A percentile compares a stretch with the other conserved stretches of the same genome.
Conservation (phyloP, 1,139 yeast species). For the Candida tetrigidarum region DNA sequence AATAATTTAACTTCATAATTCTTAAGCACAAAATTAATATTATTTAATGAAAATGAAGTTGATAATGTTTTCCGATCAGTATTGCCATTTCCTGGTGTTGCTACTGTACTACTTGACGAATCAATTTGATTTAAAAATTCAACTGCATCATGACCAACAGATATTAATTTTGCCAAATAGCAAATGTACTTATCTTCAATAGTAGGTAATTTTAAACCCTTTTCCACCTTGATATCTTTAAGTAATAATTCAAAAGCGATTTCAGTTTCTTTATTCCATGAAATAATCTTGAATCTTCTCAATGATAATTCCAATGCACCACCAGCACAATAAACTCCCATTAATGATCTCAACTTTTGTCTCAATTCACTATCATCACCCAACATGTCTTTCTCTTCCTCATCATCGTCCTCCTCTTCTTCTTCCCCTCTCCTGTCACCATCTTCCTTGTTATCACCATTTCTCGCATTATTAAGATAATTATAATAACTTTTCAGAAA, state of each 20-base stretch:
- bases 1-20: slow-evolving; percentile 29
- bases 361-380: slow-evolving; percentile 37
- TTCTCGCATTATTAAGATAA: too few species aligned
- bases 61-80: not conserved
- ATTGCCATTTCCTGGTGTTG: not conserved
- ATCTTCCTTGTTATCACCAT: too few species aligned
- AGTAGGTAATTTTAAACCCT: slow-evolving; percentile 20
- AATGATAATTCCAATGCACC: slow-evolving; percentile 54
- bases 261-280: slow-evolving; percentile 51
- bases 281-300: slow-evolving; percentile 51
- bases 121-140: slow-evolving; percentile 26
- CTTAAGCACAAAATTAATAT: slow-evolving; percentile 16
- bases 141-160: slow-evolving; percentile 49
- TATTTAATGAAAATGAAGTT: slow-evolving; percentile 4
- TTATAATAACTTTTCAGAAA: slow-evolving; percentile 28
- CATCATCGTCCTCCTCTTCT: too few species aligned
- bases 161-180: slow-evolving; percentile 41
- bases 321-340: slow-evolving; percentile 53
- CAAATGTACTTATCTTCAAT: slow-evolving; percentile 41
- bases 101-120: not conserved
- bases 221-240: slow-evolving; percentile 15
- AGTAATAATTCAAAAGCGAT: slow-evolving; percentile 35
- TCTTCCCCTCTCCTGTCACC: too few species aligned
- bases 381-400: too few species aligned
- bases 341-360: slow-evolving; percentile 43